Evolutionary conservation across 2,329 filamentous ascomycete genomes (phyloP).

Genomic region (Sarocladium kiliense): DNA sequence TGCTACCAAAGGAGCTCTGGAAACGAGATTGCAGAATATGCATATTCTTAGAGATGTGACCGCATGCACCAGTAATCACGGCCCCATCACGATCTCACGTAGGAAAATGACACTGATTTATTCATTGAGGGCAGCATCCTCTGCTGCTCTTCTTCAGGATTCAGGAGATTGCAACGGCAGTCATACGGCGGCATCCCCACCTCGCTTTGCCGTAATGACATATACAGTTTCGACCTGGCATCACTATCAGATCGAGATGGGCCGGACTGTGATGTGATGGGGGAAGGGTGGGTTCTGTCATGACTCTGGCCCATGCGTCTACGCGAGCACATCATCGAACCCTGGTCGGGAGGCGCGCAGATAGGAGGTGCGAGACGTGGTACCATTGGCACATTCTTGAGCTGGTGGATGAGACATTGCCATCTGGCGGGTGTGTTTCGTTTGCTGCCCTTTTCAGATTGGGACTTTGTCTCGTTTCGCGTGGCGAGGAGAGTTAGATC

Average conservation of each 20-base stretch:
- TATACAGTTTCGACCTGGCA: too few species aligned
- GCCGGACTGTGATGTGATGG: neutral
- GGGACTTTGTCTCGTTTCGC: too few species aligned
- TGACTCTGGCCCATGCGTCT: neutral
- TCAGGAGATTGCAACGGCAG: too few species aligned
- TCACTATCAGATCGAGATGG: constrained; percentile 1
- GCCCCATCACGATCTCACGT: neutral
- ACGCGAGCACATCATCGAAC: constrained; percentile 1
- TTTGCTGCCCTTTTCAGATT: too few species aligned
- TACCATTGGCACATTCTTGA: neutral
- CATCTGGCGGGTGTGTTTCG: too few species aligned
- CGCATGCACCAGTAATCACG: neutral
- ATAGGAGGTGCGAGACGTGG: constrained; percentile 1
- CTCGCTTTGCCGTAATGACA: neutral
- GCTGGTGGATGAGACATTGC: neutral
- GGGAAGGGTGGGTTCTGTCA: neutral
- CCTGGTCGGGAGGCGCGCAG: neutral
- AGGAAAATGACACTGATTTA: too few species aligned
- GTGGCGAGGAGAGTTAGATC: too few species aligned
- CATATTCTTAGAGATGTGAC: neutral
- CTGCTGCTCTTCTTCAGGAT: too few species aligned
- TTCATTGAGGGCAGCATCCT: too few species aligned
- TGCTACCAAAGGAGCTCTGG: too few species aligned
- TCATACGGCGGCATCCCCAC: neutral
- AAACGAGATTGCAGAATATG: neutral